Percentiles rank a stretch among this genome's conserved stretches.
phyloP scores from a whole-genome alignment of 768 basidiomycete species.

The Cytidiella melzeri region DNA sequence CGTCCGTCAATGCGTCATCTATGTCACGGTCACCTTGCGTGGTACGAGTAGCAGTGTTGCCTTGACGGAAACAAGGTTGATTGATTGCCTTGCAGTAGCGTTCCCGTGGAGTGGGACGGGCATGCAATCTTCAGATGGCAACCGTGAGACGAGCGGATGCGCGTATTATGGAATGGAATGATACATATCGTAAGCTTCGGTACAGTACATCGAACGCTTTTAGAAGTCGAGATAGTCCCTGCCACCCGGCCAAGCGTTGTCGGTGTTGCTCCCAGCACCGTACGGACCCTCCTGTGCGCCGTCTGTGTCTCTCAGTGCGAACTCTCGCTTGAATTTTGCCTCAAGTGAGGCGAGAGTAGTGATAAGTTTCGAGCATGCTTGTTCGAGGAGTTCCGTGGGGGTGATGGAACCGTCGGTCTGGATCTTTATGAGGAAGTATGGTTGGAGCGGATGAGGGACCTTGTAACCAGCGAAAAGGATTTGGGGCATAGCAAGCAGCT shows the following conservation, averaged over 20 bases:
- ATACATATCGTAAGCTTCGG: neutral
- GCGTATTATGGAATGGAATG: no score
- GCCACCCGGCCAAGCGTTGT: neutral
- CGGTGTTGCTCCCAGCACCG: conserved; percentile 13
- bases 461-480: conserved; percentile 98
- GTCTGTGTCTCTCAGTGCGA: conserved; percentile 62
- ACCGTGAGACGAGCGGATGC: no score
- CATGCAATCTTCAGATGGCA: no score
- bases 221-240: conserved; percentile 16
- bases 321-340: conserved; percentile 76
- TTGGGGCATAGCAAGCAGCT: conserved; percentile 82
- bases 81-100: no score
- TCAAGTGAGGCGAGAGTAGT: conserved; percentile 53
- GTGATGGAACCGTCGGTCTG: conserved; percentile 89
- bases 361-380: conserved; percentile 80
- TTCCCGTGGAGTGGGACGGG: no score
- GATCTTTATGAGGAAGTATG: conserved; percentile 90
- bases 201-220: neutral
- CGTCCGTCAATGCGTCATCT: no score
- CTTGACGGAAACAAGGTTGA: no score
- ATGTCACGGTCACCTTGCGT: no score
- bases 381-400: conserved; percentile 76
- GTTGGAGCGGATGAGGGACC: conserved; percentile 93
- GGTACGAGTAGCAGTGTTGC: no score
- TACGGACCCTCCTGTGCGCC: conserved; percentile 26